These are phyloP conservation scores for Chamaecrista fasciculata DNA, from an alignment of 306 rosid genomes.

Conservation along the genomic window DNA sequence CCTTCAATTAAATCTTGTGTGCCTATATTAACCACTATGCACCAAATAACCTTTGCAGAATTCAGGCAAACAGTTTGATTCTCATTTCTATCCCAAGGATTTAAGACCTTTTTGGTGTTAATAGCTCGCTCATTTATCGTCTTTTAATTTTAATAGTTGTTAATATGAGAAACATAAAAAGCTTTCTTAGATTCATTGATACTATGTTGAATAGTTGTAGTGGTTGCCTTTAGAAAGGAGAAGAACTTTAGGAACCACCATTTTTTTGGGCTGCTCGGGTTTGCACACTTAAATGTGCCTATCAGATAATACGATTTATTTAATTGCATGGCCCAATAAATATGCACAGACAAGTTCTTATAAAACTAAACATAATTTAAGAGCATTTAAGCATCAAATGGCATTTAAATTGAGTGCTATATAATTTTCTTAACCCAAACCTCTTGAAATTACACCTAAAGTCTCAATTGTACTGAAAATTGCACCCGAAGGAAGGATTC, in stretches of 20 bases:
- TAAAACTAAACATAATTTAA: constrained; percentile 11
- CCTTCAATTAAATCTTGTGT: constrained; percentile 87
- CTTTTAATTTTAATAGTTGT: constrained; percentile 68
- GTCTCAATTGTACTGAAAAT: not conserved
- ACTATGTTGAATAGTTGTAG: constrained; percentile 77
- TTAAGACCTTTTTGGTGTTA: constrained; percentile 75
- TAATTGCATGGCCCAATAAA: constrained; percentile 21
- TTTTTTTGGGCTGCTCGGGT: constrained; percentile 48
- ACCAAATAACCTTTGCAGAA: constrained; percentile 95
- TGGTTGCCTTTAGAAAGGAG: constrained; percentile 89
- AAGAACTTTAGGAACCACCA: constrained; percentile 60
- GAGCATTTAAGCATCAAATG: constrained; percentile 8
- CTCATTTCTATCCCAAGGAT: constrained; percentile 99
- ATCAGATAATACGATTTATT: constrained; percentile 34
- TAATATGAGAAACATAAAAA: constrained; percentile 88
- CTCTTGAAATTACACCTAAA: not conserved
- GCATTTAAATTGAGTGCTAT: not conserved
- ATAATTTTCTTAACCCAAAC: too few species aligned
- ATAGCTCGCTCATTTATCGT: constrained; percentile 94
- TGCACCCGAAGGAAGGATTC: constrained; percentile 82
- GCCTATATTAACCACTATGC: too few species aligned
- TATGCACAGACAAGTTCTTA: constrained; percentile 1
- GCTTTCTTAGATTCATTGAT: constrained; percentile 88
- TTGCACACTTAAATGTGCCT: constrained; percentile 78
- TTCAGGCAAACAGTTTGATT: constrained; percentile 92